Evolutionary conservation across 1,284 basidiomycete species (phyloP), one percentile per base, ranked within the genome.

Genomic region (Fomitopsis betulina): DNA sequence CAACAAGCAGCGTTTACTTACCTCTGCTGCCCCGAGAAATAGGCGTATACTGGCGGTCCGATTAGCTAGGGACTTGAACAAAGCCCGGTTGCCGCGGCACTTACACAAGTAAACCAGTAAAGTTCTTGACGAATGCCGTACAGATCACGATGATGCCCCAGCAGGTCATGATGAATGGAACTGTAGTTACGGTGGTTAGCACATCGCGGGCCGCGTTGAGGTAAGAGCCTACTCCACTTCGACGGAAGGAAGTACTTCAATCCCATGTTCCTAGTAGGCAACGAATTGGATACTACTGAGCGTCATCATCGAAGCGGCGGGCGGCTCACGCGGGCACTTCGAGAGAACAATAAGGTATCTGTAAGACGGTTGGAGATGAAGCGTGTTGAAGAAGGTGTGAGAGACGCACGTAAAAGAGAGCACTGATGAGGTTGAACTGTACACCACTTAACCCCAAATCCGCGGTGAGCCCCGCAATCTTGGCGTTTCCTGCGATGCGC

Each of bases 41-140:
- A 55, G 21, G 13, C 53, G 53, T 32, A 42, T 42, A 10, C 53
- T 55, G 27, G 6, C 23, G 13, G 2, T 13, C 21, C 4, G 27
- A 35, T 45, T 12, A 43, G 40, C 40, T 19, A 13, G 42, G n/a
- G 12, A n/a, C n/a, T n/a, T n/a, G n/a, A n/a, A 39, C 19, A 40
- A 42, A 12, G 10, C 25, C 7, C 8, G 53, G n/a, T 2, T 13
- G 15, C 2, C 5, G 15, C 21, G 33, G 27, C 9, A 21, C 58
- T 23, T 51, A 61, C 62, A 57, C 58, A 5, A 61, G 21, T 3
- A 63, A 57, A 3, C 60, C 60, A 0, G 39, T 39, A 27, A 61
- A 63, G 43, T 45, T 63, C 55, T 61, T 61, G 33, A 63, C 62
- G 53, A 63, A 63, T 1, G 58, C 58, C 42, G 59, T 61, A 5